phyloP scores from a whole-genome alignment of 495 filamentous ascomycete species.

The Xylaria telfairii region DNA sequence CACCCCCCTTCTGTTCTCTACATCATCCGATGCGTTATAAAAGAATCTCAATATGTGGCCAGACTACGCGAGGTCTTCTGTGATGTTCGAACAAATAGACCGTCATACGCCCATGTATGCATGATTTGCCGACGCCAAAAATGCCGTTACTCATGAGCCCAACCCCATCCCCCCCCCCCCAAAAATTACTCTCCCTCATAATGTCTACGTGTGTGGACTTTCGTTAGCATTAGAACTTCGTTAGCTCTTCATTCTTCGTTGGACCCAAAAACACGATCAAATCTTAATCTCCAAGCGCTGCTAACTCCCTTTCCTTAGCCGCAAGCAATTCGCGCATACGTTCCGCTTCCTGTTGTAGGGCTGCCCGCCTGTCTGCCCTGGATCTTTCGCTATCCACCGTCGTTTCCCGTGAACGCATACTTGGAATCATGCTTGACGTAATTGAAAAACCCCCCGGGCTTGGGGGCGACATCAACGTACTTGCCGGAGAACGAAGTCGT shows the following conservation, averaged over 20 bases:
- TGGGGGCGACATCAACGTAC: conserved; percentile 39
- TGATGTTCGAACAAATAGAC: neutral
- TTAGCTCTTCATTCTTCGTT: neutral
- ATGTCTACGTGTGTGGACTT: neutral
- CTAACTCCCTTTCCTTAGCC: conserved; percentile 79
- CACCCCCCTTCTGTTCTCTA: neutral
- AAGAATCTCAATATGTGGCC: neutral
- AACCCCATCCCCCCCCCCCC: too few species aligned
- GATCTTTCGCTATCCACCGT: conserved; percentile 58
- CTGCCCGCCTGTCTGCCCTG: conserved; percentile 67
- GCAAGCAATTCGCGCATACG: conserved; percentile 75
- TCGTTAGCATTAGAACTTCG: neutral
- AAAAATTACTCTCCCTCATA: neutral
- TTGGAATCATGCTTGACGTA: conserved; percentile 36
- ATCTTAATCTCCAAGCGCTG: conserved; percentile 59
- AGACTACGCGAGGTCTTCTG: neutral
- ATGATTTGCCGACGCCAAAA: conserved; percentile 11
- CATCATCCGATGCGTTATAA: neutral
- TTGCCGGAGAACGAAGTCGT: conserved; percentile 46
- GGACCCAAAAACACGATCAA: neutral
- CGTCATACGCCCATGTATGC: conserved; percentile 23
- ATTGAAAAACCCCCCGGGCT: conserved; percentile 45
- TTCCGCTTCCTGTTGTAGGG: conserved; percentile 76
- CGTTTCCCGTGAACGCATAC: conserved; percentile 46
- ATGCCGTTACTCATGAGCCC: conserved; percentile 6